Evolutionary conservation across 2,329 filamentous ascomycete species (phyloP).

Genomic region (Pseudopithomyces chartarum): DNA sequence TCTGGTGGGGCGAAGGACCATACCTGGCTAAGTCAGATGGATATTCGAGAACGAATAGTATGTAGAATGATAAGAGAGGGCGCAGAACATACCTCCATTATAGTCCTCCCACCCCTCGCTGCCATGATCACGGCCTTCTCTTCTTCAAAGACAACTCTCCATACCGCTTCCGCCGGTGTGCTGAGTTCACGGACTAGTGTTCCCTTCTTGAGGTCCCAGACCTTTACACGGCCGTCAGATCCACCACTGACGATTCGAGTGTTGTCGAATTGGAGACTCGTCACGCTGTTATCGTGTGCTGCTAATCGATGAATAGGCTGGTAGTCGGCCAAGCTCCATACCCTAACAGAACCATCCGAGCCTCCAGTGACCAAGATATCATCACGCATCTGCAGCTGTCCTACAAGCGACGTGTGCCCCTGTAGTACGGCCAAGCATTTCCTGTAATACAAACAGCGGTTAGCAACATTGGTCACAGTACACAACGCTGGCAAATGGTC

Average conservation of each 20-base stretch:
- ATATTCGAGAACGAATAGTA: background rate
- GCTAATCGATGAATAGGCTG: slow-evolving; percentile 91
- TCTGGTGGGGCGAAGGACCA: slow-evolving; percentile 94
- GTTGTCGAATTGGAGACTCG: slow-evolving; percentile 95
- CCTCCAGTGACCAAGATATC: slow-evolving; percentile 95
- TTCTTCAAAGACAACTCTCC: slow-evolving; percentile 97
- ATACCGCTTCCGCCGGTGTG: slow-evolving; percentile 90
- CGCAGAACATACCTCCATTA: slow-evolving; percentile 83
- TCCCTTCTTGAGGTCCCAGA: slow-evolving; percentile 95
- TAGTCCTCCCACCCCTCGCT: slow-evolving; percentile 79
- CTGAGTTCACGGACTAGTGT: slow-evolving; percentile 90
- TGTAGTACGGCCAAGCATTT: slow-evolving; percentile 90
- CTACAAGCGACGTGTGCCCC: slow-evolving; percentile 94
- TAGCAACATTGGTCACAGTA: background rate
- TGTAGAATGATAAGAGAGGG: background rate
- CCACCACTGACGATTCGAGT: slow-evolving; percentile 94
- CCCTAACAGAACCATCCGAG: slow-evolving; percentile 91
- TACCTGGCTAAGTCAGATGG: slow-evolving; percentile 63
- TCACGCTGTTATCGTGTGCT: slow-evolving; percentile 97
- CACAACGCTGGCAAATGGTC: slow-evolving; percentile 1
- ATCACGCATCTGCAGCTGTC: slow-evolving; percentile 92
- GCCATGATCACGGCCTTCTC: slow-evolving; percentile 98
- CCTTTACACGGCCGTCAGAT: slow-evolving; percentile 96
- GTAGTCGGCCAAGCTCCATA: slow-evolving; percentile 93
- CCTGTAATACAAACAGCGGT: slow-evolving; percentile 21